These are phyloP conservation scores for Sonneratia alba DNA, from an alignment of 345 rosid genomes.

Conservation along the genomic window DNA sequence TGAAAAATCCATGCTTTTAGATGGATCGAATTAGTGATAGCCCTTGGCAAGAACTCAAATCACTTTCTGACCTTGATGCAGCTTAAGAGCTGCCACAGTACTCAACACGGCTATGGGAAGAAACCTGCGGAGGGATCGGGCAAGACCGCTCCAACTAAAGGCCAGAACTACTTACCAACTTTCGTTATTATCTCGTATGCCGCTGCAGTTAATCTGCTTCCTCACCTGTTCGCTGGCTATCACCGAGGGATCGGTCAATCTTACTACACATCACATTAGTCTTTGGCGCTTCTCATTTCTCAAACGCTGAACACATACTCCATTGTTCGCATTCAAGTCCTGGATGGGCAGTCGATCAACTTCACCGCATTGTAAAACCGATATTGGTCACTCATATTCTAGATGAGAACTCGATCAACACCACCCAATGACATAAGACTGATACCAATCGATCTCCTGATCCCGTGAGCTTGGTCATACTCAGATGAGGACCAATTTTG, in stretches of 20 bases:
- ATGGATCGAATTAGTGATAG: background rate
- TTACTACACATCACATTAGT: no score
- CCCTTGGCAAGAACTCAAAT: background rate
- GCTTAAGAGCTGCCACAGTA: slow-evolving; percentile 51
- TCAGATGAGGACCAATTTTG: slow-evolving; percentile 12
- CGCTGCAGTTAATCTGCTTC: background rate
- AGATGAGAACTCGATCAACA: no score
- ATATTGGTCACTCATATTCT: slow-evolving; percentile 43
- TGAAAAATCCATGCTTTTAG: background rate
- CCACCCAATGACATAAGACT: no score
- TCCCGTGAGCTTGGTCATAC: slow-evolving; percentile 9
- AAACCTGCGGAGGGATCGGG: slow-evolving; percentile 42
- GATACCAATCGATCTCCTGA: no score
- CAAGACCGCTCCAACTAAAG: slow-evolving; percentile 21
- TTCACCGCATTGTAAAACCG: slow-evolving; percentile 14
- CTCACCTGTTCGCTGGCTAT: no score
- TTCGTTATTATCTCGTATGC: slow-evolving; percentile 10
- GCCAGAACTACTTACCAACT: slow-evolving; percentile 19
- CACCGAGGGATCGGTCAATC: no score
- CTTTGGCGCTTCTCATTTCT: background rate
- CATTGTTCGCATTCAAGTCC: slow-evolving; percentile 44
- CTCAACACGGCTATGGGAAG: slow-evolving; percentile 76
- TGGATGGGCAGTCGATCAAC: slow-evolving; percentile 35
- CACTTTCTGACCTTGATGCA: slow-evolving; percentile 26
- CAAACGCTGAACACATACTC: slow-evolving; percentile 24